Conservation (phyloP, 148 eudicot genomes). For the Fagopyrum esculentum region DNA sequence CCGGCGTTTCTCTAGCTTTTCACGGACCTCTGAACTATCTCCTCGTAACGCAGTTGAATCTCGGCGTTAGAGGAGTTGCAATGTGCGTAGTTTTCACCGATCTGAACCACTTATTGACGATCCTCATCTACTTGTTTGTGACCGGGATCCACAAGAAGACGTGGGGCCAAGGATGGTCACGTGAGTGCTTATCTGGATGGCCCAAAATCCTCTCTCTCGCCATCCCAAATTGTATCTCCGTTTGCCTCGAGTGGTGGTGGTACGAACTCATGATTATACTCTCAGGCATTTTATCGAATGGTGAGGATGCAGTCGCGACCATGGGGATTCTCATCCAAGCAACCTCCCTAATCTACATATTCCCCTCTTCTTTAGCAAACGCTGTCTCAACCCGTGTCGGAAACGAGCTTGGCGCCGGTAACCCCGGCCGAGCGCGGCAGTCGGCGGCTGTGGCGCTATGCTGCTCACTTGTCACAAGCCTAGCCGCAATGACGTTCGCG, state of each 20-base stretch:
- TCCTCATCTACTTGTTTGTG: constrained; percentile 22
- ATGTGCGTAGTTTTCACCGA: constrained; percentile 26
- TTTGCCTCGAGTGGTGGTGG: constrained; percentile 87
- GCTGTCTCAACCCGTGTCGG: constrained; percentile 56
- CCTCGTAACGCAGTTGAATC: constrained; percentile 16
- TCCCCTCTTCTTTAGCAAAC: constrained; percentile 47
- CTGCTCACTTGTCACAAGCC: constrained; percentile 33
- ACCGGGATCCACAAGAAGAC: constrained; percentile 33
- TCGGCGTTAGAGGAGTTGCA: constrained; percentile 30
- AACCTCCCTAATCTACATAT: constrained; percentile 52
- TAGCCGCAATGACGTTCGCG: constrained; percentile 36
- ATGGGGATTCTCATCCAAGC: constrained; percentile 73
- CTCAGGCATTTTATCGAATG: constrained; percentile 37
- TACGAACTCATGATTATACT: constrained; percentile 71
- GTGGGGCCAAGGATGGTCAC: constrained; percentile 34
- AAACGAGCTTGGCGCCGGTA: constrained; percentile 53
- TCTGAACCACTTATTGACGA: constrained; percentile 29
- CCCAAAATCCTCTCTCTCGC: constrained; percentile 29
- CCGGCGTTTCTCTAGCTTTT: constrained; percentile 24
- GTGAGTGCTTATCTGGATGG: constrained; percentile 42
- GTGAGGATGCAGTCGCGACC: constrained; percentile 40
- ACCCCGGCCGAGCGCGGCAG: constrained; percentile 29
- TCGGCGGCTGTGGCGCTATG: constrained; percentile 27
- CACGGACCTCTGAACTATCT: constrained; percentile 32
- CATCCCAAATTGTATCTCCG: constrained; percentile 53